A percentile compares a stretch with the other conserved stretches of the same genome.
Conservation (phyloP, 495 filamentous ascomycete genomes). For the Thermothielavioides terrestris region DNA sequence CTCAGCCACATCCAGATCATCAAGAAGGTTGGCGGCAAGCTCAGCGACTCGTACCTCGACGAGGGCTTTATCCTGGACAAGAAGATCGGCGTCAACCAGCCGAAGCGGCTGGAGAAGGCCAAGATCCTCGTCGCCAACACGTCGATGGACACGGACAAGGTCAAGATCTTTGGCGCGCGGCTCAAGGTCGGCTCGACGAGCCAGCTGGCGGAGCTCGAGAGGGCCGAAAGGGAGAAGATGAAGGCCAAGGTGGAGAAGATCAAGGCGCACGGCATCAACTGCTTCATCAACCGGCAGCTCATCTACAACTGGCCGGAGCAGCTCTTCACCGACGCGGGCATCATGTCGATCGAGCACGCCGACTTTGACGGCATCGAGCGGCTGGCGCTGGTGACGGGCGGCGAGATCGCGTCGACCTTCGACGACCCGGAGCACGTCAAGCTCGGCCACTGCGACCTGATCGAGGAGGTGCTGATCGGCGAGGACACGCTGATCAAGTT, state of each 20-base stretch:
- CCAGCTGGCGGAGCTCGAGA: constrained; percentile 93
- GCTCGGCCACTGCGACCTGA: constrained; percentile 87
- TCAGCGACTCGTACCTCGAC: constrained; percentile 93
- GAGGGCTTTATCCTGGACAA: constrained; percentile 98
- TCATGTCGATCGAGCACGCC: constrained; percentile 96
- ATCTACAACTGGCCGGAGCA: constrained; percentile 99
- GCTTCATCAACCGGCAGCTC: constrained; percentile 97
- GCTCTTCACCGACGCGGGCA: constrained; percentile 94
- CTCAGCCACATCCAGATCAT: constrained; percentile 98
- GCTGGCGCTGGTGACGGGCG: constrained; percentile 87
- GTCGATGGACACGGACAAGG: constrained; percentile 98
- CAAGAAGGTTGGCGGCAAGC: constrained; percentile 97
- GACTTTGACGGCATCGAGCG: constrained; percentile 98
- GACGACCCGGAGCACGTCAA: constrained; percentile 96
- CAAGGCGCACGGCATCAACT: constrained; percentile 98
- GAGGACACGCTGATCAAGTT: constrained; percentile 97
- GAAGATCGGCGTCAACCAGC: constrained; percentile 97
- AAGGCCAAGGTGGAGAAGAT: constrained; percentile 97
- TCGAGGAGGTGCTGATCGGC: constrained; percentile 96
- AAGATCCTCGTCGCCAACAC: constrained; percentile 98
- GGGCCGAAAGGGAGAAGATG: constrained; percentile 98
- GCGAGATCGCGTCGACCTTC: constrained; percentile 95
- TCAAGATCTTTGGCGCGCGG: constrained; percentile 97
- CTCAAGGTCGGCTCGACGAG: constrained; percentile 92
- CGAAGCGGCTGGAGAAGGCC: constrained; percentile 92